Base-by-base conservation (phyloP, 768 basidiomycete genomes). In the Neoboletus brunneissimus region DNA sequence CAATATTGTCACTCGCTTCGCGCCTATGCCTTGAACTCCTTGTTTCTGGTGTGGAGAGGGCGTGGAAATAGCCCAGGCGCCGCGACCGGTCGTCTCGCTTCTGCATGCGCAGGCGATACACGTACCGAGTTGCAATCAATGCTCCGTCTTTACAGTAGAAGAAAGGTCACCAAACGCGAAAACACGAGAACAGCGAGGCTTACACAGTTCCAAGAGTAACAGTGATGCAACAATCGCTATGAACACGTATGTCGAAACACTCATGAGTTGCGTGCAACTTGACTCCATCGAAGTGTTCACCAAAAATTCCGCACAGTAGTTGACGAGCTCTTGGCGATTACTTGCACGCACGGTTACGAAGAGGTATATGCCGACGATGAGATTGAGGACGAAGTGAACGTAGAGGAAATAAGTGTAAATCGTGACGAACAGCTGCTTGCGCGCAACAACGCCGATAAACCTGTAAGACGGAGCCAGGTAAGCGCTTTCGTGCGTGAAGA, bases 361-460 rank as follows among this genome's bases (percentile, higher is more conserved):
- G 61, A 85, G 75, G 70, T 80, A 86, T 53, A 66, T 67, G 40
- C 80, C 81, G 57, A 81, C 76, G 29, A 70, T 75, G 66, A 85
- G 55, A 65, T 83, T 84, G 75, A 84, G 55, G 60, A 81, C 40
- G 65, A 85, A 78, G 71, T 86, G 82, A 59, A 78, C 58, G 72
- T 83, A 82, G 65, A 84, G 71, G 67, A 81, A 79, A 66, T 81
- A 80, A 11, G 80, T 72, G 62, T 85, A 86, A 47, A 77, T 75
- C 63, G 76, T 77, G 48, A 84, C 76, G 62, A 88, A 84, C 2
- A 74, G 63, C 69, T 83, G 84, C 63, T 87, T 87, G 64, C 81
- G 80, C 40, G 82, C 80, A 52, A 86, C 74, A 1, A 78, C 79
- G n/a, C 87, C 87, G 32, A 85, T 76, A 51, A 88, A 79, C 20